Evolutionary conservation across 2,329 filamentous ascomycete species (phyloP).

Genomic region (Pseudogymnoascus sp.): DNA sequence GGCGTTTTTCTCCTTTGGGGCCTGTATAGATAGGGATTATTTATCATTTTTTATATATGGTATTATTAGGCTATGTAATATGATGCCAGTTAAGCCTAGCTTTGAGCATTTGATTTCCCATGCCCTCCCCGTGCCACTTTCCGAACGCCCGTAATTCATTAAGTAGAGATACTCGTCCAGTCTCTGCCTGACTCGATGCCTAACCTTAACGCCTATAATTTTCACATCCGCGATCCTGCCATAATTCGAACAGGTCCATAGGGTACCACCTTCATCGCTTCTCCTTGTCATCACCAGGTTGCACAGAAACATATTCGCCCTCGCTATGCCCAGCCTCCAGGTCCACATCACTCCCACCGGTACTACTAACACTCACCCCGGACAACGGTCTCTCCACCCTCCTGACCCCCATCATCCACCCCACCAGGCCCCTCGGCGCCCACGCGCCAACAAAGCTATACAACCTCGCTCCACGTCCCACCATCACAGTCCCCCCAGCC

Average conservation of each 20-base stretch:
- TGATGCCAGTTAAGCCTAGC: neutral
- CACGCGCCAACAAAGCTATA: constrained; percentile 82
- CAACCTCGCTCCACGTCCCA: constrained; percentile 74
- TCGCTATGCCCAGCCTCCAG: neutral
- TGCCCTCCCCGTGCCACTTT: neutral
- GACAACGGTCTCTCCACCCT: constrained; percentile 36
- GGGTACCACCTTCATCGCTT: neutral
- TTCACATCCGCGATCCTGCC: neutral
- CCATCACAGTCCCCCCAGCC: constrained; percentile 57
- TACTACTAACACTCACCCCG: neutral
- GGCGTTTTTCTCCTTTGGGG: neutral
- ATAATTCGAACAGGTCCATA: neutral
- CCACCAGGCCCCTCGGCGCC: constrained; percentile 69
- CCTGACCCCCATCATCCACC: constrained; percentile 84
- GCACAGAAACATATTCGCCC: neutral
- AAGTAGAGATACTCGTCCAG: constrained; percentile 3
- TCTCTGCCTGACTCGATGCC: neutral
- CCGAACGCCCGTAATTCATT: neutral
- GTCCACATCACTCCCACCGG: constrained; percentile 5
- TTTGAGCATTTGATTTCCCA: neutral
- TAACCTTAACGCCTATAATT: neutral
- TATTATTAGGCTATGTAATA: constrained; percentile 6
- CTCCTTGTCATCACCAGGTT: neutral
- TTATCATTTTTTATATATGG: neutral
- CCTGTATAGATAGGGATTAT: neutral